These are phyloP conservation scores for Nannochloropsis gaditana DNA, from an alignment of 108 stramenopile species.

Conservation along the genomic window DNA sequence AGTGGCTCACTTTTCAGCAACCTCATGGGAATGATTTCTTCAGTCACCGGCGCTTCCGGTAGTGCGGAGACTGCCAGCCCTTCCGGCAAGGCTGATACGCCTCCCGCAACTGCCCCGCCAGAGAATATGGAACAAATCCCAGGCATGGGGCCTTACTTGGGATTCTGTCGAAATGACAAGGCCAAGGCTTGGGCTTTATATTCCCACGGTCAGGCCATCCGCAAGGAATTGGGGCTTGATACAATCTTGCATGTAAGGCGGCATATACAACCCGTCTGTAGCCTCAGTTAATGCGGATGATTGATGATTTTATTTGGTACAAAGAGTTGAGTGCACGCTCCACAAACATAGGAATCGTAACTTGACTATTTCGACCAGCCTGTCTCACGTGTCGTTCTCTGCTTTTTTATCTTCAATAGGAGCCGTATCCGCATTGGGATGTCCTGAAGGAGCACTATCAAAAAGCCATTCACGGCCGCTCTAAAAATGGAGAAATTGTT, in stretches of 20 bases:
- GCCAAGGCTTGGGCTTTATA: neutral
- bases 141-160: slow-evolving; percentile 2
- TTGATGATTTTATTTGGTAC: too few species aligned
- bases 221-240: slow-evolving; percentile 15
- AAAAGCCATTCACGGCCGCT: slow-evolving; percentile 9
- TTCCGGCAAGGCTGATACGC: neutral
- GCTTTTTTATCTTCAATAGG: neutral
- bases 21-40: neutral
- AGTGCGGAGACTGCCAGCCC: neutral
- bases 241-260: neutral
- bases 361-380: neutral
- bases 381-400: neutral
- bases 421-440: neutral
- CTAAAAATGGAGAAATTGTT: neutral
- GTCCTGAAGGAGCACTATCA: neutral
- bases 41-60: neutral
- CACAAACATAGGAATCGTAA: neutral
- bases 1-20: neutral
- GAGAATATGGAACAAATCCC: neutral
- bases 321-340: too few species aligned
- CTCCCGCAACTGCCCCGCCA: neutral
- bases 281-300: neutral
- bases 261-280: neutral
- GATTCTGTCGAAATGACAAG: neutral
- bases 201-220: neutral